A percentile compares a stretch with the other conserved stretches of the same genome.
phyloP scores from a whole-genome alignment of 2,329 filamentous ascomycete genomes.

The Penicillium janthinellum region DNA sequence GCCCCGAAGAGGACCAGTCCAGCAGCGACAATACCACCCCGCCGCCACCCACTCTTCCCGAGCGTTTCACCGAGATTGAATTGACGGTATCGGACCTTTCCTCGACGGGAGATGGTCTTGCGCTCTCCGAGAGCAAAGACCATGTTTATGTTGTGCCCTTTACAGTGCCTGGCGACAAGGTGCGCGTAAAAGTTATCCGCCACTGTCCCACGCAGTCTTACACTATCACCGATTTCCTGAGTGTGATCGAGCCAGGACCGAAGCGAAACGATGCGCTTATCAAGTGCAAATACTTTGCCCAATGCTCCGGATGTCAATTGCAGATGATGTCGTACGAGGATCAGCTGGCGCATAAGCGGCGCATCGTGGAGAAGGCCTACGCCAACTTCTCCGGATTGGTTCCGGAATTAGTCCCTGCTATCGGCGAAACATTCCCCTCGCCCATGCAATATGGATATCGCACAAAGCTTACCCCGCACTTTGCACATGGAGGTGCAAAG shows the following conservation, averaged over 20 bases:
- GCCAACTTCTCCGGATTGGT: constrained; percentile 84
- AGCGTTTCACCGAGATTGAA: constrained; percentile 73
- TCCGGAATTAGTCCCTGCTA: constrained; percentile 70
- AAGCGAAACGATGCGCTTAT: constrained; percentile 76
- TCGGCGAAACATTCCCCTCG: constrained; percentile 84
- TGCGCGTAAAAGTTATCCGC: constrained; percentile 75
- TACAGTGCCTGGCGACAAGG: constrained; percentile 78
- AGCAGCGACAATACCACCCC: constrained; percentile 29
- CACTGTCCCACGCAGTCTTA: constrained; percentile 69
- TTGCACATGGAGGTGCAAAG: constrained; percentile 68
- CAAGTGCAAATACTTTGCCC: constrained; percentile 81
- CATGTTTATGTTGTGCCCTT: constrained; percentile 88
- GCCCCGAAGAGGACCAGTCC: constrained; percentile 27
- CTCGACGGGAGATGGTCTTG: constrained; percentile 89
- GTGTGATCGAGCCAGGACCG: constrained; percentile 71
- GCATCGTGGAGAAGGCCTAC: constrained; percentile 88
- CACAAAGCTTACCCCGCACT: constrained; percentile 96
- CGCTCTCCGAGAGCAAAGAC: constrained; percentile 64
- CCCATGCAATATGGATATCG: constrained; percentile 91
- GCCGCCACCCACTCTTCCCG: constrained; percentile 53
- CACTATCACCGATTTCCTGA: constrained; percentile 78
- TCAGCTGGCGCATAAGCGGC: constrained; percentile 81
- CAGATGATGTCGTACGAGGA: constrained; percentile 92
- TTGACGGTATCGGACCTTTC: constrained; percentile 81
- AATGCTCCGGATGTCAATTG: constrained; percentile 91